Conservation (phyloP, 306 rosid genomes). For the Vigna hirtella region DNA sequence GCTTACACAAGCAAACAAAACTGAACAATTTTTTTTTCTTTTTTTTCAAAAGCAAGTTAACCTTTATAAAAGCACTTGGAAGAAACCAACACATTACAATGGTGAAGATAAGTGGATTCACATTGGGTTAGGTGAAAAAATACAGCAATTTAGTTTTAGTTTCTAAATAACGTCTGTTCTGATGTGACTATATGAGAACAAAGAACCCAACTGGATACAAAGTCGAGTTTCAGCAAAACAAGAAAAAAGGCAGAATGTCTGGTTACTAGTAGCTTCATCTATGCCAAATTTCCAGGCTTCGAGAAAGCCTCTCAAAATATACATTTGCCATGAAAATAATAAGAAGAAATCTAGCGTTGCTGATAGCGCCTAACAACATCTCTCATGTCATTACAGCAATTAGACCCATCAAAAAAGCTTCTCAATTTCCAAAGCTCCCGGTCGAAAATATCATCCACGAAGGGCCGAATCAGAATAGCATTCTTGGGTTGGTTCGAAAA, state of each 20-base stretch:
- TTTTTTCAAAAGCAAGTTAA: too few relatives aligned
- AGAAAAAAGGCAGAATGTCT: not conserved
- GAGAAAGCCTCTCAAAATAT: conserved; percentile 52
- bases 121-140: too few relatives aligned
- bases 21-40: too few relatives aligned
- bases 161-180: conserved; percentile 4
- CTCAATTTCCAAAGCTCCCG: conserved; percentile 64
- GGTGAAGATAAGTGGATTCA: too few relatives aligned
- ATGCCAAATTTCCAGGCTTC: conserved; percentile 30
- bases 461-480: conserved; percentile 68
- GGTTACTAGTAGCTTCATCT: conserved; percentile 29
- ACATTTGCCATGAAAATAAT: conserved; percentile 27
- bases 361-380: conserved; percentile 64
- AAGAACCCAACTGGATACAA: conserved; percentile 2
- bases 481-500: conserved; percentile 74
- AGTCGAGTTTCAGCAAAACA: conserved; percentile 33
- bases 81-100: too few relatives aligned
- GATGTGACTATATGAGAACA: not conserved
- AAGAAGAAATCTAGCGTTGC: not conserved
- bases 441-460: conserved; percentile 67
- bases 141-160: not conserved
- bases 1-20: too few relatives aligned
- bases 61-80: too few relatives aligned
- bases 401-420: conserved; percentile 56
- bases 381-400: conserved; percentile 74